A percentile compares a stretch with the other conserved stretches of the same genome.
phyloP scores from a whole-genome alignment of 495 filamentous ascomycete genomes.

The Neurospora cerealis region DNA sequence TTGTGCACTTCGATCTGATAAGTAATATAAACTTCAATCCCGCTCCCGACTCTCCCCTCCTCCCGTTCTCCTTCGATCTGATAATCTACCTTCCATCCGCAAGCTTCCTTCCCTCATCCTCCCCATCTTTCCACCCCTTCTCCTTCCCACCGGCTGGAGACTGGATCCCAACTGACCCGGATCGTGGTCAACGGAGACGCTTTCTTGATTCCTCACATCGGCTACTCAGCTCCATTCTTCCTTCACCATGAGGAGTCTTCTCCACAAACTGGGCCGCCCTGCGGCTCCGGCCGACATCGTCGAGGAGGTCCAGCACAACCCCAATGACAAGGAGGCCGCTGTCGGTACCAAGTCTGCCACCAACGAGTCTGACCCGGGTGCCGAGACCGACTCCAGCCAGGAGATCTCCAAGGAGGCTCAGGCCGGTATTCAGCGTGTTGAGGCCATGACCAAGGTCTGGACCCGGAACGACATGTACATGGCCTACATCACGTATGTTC shows the following conservation, averaged over 20 bases:
- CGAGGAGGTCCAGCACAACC: slow-evolving; percentile 7
- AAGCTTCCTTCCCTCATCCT: neutral
- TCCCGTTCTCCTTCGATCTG: neutral
- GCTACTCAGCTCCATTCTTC: neutral
- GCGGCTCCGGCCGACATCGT: slow-evolving; percentile 7
- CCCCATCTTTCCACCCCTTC: neutral
- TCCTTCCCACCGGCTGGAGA: neutral
- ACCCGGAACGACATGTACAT: slow-evolving; percentile 10
- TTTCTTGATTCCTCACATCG: neutral
- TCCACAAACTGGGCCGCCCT: neutral
- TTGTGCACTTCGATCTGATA: neutral
- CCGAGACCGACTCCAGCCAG: slow-evolving; percentile 11
- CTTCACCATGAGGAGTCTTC: neutral
- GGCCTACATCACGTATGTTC: slow-evolving; percentile 18
- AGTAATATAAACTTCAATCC: neutral
- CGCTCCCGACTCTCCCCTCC: neutral
- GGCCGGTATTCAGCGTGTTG: slow-evolving; percentile 15
- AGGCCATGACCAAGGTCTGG: slow-evolving; percentile 21
- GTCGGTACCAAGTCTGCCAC: neutral
- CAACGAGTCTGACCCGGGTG: neutral
- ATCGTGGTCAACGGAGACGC: neutral
- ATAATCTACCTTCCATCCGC: neutral
- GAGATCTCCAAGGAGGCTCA: slow-evolving; percentile 14
- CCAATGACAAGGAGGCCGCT: slow-evolving; percentile 14
- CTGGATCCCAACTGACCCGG: neutral